Base-by-base conservation (phyloP, 192 early-diverging fungal species). In the Dimargaris verticillata region DNA sequence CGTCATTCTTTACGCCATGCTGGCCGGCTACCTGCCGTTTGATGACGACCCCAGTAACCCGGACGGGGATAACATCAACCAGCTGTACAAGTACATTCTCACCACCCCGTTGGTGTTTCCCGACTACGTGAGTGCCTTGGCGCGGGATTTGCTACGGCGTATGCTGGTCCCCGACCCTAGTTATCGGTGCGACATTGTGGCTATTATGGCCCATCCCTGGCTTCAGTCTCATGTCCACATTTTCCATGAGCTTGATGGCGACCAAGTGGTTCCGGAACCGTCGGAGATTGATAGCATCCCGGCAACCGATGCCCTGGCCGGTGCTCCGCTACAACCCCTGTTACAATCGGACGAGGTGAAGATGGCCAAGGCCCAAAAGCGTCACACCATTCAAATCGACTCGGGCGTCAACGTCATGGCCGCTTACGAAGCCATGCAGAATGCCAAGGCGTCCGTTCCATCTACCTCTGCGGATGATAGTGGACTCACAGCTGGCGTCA, bases 1-100 rank as follows among this genome's bases (percentile, higher is more conserved):
- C 52, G 96, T 99, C 18, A 99, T 99, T 53, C 65, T 99, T 66
- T 93, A 88, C 61, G 90, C 90, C 1, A 93, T 93, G 90, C 75
- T 93, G 7, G 85, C 83, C 28, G 90, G 90, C 3, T 90, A 89
- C 57, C 74, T 93, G 48, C 90, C 90, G 4, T 93, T 87, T 66
- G 90, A 93, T 61, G 90, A 92, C 68, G 90, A 93, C 66, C 90
- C 90, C 28, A 78, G 74, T 5, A 93, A 93, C 57, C 88, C 88
- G 22, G 88, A 93, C 60, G 87, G 89, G 59, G 89, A 93, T 64
- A 93, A 93, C 64, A 87, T 87, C 68, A 87, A 82, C 63, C 78
- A 83, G 70, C 69, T 90, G 43, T 91, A 87, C 72, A 84, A 84
- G 62, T 87, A 91, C 62, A 93, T 93, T 63, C 72, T 91, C 29